phyloP scores from a whole-genome alignment of 192 early-diverging fungal species.

The Coemansia sp. region DNA sequence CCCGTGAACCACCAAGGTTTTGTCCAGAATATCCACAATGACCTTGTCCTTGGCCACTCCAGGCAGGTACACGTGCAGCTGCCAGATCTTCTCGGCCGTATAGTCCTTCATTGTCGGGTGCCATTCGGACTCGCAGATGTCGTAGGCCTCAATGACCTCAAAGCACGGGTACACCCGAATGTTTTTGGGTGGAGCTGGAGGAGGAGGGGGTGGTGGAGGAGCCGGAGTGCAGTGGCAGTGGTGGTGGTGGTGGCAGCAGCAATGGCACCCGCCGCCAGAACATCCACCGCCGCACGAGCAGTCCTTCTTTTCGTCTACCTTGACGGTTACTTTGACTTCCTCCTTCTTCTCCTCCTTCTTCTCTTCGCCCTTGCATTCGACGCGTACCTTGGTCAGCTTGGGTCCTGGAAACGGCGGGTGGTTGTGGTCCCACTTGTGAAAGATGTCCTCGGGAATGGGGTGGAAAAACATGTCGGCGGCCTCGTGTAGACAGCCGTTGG shows the following conservation, averaged over 20 bases:
- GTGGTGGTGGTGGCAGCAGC: slow-evolving; percentile 14
- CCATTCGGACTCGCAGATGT: slow-evolving; percentile 39
- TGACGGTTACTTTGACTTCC: slow-evolving; percentile 10
- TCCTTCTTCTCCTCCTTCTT: slow-evolving; percentile 32
- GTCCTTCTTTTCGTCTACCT: slow-evolving; percentile 8
- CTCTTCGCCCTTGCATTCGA: slow-evolving; percentile 44
- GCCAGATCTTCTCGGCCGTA: slow-evolving; percentile 51
- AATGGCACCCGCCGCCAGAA: slow-evolving; percentile 16
- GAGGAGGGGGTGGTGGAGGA: slow-evolving; percentile 28
- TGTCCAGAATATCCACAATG: slow-evolving; percentile 40
- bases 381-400: slow-evolving; percentile 46
- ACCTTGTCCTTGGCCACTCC: slow-evolving; percentile 52
- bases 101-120: slow-evolving; percentile 51
- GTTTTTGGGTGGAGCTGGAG: slow-evolving; percentile 22
- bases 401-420: slow-evolving; percentile 53
- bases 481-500: slow-evolving; percentile 52
- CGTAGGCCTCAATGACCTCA: slow-evolving; percentile 41
- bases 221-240: slow-evolving; percentile 22
- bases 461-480: slow-evolving; percentile 56
- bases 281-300: slow-evolving; percentile 10
- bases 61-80: slow-evolving; percentile 51
- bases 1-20: slow-evolving; percentile 39
- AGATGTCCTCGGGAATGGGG: slow-evolving; percentile 49
- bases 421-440: slow-evolving; percentile 52
- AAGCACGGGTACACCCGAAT: slow-evolving; percentile 54